phyloP scores from a whole-genome alignment of 202 grass and related monocot genomes.

The Elaeis oleifera region DNA sequence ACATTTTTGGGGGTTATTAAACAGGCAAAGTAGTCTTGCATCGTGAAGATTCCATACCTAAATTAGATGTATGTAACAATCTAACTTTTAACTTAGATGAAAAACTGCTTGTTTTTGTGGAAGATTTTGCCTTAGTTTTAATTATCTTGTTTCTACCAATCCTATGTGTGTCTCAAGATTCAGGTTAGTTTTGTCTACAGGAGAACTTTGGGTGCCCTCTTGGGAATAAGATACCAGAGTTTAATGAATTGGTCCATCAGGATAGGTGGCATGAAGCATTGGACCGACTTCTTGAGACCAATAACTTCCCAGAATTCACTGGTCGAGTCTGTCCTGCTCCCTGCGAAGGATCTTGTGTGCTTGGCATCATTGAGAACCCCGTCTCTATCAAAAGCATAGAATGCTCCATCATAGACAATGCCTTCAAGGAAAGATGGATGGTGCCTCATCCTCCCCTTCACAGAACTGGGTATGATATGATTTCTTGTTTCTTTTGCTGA shows the following conservation, averaged over 20 bases:
- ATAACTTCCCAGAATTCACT: conserved; percentile 98
- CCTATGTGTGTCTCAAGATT: too few relatives aligned
- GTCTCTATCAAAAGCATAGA: conserved; percentile 99
- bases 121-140: too few relatives aligned
- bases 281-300: conserved; percentile 88
- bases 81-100: too few relatives aligned
- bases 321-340: conserved; percentile 93
- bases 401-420: conserved; percentile 96
- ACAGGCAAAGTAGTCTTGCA: too few relatives aligned
- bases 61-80: too few relatives aligned
- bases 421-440: conserved; percentile 94
- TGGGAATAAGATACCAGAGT: conserved; percentile 98
- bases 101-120: too few relatives aligned
- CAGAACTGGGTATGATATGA: conserved; percentile 66
- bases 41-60: too few relatives aligned
- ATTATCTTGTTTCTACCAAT: too few relatives aligned
- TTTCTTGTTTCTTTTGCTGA: too few relatives aligned
- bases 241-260: conserved; percentile 95
- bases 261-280: conserved; percentile 88
- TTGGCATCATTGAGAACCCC: conserved; percentile 94
- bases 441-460: conserved; percentile 78
- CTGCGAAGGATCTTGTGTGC: conserved; percentile 95
- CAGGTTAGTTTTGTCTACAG: not conserved
- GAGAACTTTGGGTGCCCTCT: conserved; percentile 91
- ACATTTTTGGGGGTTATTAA: too few relatives aligned